Conservation (phyloP, 1,284 basidiomycete genomes). For the Coniferiporia weirii region DNA sequence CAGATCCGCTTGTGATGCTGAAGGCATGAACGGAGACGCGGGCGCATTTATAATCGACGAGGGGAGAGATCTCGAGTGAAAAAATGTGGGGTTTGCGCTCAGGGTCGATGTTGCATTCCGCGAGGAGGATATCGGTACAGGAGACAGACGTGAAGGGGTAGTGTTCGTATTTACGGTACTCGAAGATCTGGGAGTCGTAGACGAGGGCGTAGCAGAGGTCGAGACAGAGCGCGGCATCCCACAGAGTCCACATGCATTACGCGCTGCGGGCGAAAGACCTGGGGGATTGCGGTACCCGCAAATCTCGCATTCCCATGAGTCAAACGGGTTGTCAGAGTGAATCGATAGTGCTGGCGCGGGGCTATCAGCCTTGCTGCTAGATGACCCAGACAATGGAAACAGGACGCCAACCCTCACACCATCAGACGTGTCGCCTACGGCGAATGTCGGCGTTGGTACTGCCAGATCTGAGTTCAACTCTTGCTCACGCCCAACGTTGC, state of each 20-base stretch:
- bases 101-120: neutral
- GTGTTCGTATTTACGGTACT: conserved; percentile 7
- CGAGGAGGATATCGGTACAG: conserved; percentile 2
- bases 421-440: conserved; percentile 22
- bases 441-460: neutral
- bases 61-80: conserved; percentile 13
- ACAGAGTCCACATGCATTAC: conserved; percentile 66
- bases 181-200: conserved; percentile 23
- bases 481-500: neutral
- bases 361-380: neutral
- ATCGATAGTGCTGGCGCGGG: neutral
- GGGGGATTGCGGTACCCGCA: conserved; percentile 80
- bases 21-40: conserved; percentile 1
- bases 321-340: conserved; percentile 30
- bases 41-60: conserved; percentile 12
- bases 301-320: conserved; percentile 80
- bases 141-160: neutral
- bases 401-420: conserved; percentile 11
- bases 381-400: conserved; percentile 12
- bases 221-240: conserved; percentile 55
- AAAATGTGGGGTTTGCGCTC: neutral
- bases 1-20: neutral
- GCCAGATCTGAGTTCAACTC: neutral
- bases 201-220: conserved; percentile 23
- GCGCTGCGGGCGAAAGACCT: conserved; percentile 55